These are phyloP conservation scores for Arachis hypogaea DNA, from an alignment of 306 rosid genomes.

Conservation along the genomic window DNA sequence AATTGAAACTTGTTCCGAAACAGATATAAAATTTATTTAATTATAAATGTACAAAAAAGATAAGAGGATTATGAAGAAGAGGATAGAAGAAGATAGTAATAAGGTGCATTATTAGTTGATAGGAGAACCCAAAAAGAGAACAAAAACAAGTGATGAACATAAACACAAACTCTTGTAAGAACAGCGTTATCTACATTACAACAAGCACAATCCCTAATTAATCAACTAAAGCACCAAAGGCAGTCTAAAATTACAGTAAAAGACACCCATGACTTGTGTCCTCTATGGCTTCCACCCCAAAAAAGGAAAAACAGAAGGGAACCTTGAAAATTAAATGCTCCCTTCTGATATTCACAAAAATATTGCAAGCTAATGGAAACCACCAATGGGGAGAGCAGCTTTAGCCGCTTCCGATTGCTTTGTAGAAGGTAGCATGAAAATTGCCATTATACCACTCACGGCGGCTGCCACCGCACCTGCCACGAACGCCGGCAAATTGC, in stretches of 20 bases:
- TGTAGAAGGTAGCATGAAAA: slow-evolving; percentile 58
- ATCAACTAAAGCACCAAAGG: background rate
- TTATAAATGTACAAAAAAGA: too few relatives aligned
- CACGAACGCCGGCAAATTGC: slow-evolving; percentile 81
- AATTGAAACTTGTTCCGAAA: too few relatives aligned
- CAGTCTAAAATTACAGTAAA: background rate
- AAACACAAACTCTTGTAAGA: background rate
- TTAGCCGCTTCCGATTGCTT: slow-evolving; percentile 43
- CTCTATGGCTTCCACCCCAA: background rate
- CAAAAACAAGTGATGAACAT: background rate
- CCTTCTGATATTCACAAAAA: background rate
- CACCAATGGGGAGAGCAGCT: background rate
- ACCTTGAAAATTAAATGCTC: background rate
- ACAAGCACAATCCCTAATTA: background rate
- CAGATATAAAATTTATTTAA: too few relatives aligned
- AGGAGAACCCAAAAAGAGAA: background rate
- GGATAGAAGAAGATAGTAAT: too few relatives aligned
- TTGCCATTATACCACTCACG: slow-evolving; percentile 49
- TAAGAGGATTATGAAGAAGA: too few relatives aligned
- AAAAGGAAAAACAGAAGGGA: background rate
- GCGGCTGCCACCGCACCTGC: slow-evolving; percentile 56
- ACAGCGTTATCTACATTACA: background rate
- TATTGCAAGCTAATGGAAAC: slow-evolving; percentile 36
- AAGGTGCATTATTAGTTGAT: too few relatives aligned
- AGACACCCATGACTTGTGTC: background rate